Base-by-base conservation (phyloP, 495 filamentous ascomycete genomes). In the Neurospora sublineolata region DNA sequence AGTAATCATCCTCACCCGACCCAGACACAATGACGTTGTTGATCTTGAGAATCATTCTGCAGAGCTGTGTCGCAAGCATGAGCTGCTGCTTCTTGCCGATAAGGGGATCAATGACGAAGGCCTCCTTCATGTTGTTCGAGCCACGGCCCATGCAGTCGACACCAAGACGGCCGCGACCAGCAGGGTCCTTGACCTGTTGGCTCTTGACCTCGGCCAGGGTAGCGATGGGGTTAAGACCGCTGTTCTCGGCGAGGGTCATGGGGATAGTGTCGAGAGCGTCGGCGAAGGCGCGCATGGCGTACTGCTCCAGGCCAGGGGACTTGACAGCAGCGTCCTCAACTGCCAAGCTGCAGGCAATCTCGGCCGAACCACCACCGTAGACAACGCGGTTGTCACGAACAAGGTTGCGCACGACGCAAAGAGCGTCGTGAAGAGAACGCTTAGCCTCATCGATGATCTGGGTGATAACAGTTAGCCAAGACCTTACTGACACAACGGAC, bases 391-490 rank as follows among this genome's bases (percentile, higher is more conserved):
- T 97, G 81, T 99, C 95, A 70, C 87, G 88, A 52, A 99, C 94
- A 23, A 99, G 86, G 81, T 99, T 99, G 73, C 95, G 92, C 40
- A 98, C 95, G 37, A 99, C 95, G 80, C 95, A 99, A 67, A 99
- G 89, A 44, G 95, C 95, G 81, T 99, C 95, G 82, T 98, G 95
- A 72, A 98, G 86, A 68, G 94, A 97, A 75, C 96, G 91, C 85
- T 97, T 97, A 64, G 95, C 96, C 81, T 99, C 96, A 80, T 99
- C 96, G 79, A 98, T 97, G 79, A 99, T 97, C 93, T 97, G 74
- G 64, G 72, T 44, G 67, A 82, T 33, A 75, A 42, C 14, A 20
- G 41, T 73, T 68, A 73, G 52, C 11, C 72, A 68, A 80, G 52
- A 33, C 27, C 52, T 64, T 33, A 18, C 3, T 8, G 14, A 30